Evolutionary conservation across 768 basidiomycete species (phyloP), one percentile per base, ranked within the genome.

Genomic region (Mrakia gelida): DNA sequence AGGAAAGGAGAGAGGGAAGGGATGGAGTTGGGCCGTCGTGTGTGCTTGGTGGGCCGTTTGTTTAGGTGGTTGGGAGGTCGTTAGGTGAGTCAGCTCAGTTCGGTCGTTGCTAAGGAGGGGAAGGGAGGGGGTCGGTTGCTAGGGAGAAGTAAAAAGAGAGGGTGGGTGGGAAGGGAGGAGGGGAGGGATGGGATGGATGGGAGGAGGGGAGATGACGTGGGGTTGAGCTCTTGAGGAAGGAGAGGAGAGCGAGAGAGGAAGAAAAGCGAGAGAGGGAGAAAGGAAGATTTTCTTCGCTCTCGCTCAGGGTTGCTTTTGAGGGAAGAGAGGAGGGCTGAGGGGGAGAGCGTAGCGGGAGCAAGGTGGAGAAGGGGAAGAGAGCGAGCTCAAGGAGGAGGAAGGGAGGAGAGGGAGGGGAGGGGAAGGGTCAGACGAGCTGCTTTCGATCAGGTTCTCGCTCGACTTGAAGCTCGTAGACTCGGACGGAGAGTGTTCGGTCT

Each of bases 11-110:
- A 41, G 54, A 45, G 56, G 63, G 30, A 73, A 79, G 62, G 82
- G 71, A 38, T 79, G 62, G n/a, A 80, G 80, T 7, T 80, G 81
- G 49, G 79, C 81, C n/a, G 65, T 83, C 38, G 79, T 83, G 28
- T 73, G 80, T n/a, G 75, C 43, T 9, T 84, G 82, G 82, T 82
- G 81, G 81, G 76, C 65, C 21, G 15, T 80, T n/a, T 82, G 82
- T 73, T 80, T 84, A 9, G 80, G 79, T 26, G 83, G 82, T 0
- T 52, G 67, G 23, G 21, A 28, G 26, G n/a, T 81, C 28, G 67
- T 80, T 28, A 68, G 54, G 23, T 84, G 77, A 78, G 82, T 82
- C n/a, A n/a, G n/a, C n/a, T n/a, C n/a, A n/a, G n/a, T n/a, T n/a
- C n/a, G n/a, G n/a, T 10, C 1, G 45, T 16, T 45, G 45, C 26